Evolutionary conservation across 805 yeast genomes (phyloP), one percentile per base, ranked within the genome.

Genomic region (Saccharomycopsis fermentans): DNA sequence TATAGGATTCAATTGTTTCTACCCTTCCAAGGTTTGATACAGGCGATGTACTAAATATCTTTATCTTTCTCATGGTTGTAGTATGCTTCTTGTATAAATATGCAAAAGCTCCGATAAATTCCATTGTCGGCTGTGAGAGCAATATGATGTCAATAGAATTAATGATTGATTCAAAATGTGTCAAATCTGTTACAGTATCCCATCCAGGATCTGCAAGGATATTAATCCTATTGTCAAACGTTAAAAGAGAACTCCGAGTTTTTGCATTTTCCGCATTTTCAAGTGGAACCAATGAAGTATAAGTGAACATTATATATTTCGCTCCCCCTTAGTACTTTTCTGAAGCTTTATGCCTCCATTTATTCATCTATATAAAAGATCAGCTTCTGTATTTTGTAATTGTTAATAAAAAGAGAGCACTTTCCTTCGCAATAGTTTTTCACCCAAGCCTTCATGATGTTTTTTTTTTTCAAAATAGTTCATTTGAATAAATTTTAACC

Each of bases 11-110:
- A n/a, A 88, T 81, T 0, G 96, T 86, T 4, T 95, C 77, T 17
- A 89, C 81, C 64, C 96, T 78, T 0, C 97, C 98, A 66, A 94
- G 73, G 66, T 89, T 91, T 12, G 85, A 77, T 1, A 91, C 87
- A 0, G 99, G 98, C n/a, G 90, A 71, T 0, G 99, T 92, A 0
- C 97, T 82, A 68, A 87, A 94, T 0, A 86, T 86, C 1, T 90
- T 90, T 26, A 91, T 80, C 17, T 36, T 43, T 29, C 43, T 29
- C 52, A 58, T 39, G 14, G 54, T 29, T 12, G 47, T 29, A 14
- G 59, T 55, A 21, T 43, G 32, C 37, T 81, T 74, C 1, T 84
- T 74, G 63, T 88, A 81, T 27, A 94, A 69, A 47, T 83, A 73
- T 0, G 86, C 82, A 68, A 80, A 90, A 0, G 96, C 96, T 26